Conservation (phyloP, 2,329 filamentous ascomycete genomes). For the Fusarium sp. region DNA sequence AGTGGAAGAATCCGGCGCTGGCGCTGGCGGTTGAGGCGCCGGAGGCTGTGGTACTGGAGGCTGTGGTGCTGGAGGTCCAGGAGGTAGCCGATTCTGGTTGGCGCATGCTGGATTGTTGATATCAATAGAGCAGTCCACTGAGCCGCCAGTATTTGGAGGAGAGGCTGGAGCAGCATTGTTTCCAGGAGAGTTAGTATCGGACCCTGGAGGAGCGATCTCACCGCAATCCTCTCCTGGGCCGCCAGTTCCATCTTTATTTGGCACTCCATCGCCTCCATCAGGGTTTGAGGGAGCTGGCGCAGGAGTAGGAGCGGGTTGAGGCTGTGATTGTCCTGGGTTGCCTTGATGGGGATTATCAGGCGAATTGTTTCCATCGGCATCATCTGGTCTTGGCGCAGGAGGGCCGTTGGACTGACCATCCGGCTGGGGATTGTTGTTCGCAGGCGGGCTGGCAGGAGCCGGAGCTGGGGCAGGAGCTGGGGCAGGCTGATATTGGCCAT, state of each 20-base stretch:
- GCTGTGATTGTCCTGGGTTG: not conserved
- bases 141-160: not conserved
- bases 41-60: not conserved
- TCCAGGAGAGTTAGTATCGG: not conserved
- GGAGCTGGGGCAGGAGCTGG: not conserved
- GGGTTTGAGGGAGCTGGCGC: not conserved
- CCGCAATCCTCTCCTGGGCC: slow-evolving; percentile 8
- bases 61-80: not conserved
- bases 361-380: not conserved
- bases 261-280: not conserved
- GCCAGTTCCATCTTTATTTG: not conserved
- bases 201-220: not conserved
- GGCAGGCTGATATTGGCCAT: not conserved
- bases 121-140: not conserved
- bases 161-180: not conserved
- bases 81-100: not conserved
- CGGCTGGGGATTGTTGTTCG: not conserved
- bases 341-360: not conserved
- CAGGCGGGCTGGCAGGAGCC: not conserved
- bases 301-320: slow-evolving; percentile 9
- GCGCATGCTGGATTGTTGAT: slow-evolving; percentile 1
- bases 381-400: not conserved
- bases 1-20: not conserved
- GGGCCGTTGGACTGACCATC: not conserved
- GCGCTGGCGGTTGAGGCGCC: not conserved